Percentiles rank a stretch among this genome's conserved stretches.
Evolutionary conservation across 345 rosid genomes (phyloP).

Genomic region (Pugionium dolabratum): DNA sequence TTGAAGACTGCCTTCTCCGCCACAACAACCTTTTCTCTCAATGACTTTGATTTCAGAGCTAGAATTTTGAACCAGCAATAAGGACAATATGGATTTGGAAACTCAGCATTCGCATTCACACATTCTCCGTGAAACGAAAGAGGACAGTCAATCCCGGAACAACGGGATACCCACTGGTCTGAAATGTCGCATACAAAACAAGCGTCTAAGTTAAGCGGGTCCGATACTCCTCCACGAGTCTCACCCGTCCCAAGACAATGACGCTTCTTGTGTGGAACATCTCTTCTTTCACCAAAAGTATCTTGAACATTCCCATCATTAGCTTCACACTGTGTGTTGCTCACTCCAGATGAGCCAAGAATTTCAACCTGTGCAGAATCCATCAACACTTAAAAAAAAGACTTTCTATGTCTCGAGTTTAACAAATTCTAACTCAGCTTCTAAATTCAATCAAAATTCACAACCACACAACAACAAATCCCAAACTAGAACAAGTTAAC

Average conservation of each 20-base stretch:
- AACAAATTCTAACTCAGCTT: too few species aligned
- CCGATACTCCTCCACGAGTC: neutral
- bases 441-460: too few species aligned
- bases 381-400: too few species aligned
- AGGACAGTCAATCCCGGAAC: conserved; percentile 22
- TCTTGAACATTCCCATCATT: neutral
- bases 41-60: neutral
- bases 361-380: too few species aligned
- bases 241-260: conserved; percentile 14
- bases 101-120: conserved; percentile 21
- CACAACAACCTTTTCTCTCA: neutral
- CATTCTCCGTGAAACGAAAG: conserved; percentile 27
- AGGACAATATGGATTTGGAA: conserved; percentile 25
- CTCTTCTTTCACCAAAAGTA: conserved; percentile 2
- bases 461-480: too few species aligned
- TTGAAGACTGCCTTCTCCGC: conserved; percentile 21
- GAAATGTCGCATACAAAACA: conserved; percentile 28
- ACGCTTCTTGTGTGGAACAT: conserved; percentile 26
- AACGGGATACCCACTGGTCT: conserved; percentile 2
- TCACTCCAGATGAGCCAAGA: too few species aligned
- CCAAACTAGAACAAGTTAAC: too few species aligned
- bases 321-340: too few species aligned
- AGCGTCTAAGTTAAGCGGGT: conserved; percentile 8
- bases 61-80: conserved; percentile 27
- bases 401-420: too few species aligned